phyloP scores from a whole-genome alignment of 2,329 filamentous ascomycete genomes.

The Claviceps purpurea region DNA sequence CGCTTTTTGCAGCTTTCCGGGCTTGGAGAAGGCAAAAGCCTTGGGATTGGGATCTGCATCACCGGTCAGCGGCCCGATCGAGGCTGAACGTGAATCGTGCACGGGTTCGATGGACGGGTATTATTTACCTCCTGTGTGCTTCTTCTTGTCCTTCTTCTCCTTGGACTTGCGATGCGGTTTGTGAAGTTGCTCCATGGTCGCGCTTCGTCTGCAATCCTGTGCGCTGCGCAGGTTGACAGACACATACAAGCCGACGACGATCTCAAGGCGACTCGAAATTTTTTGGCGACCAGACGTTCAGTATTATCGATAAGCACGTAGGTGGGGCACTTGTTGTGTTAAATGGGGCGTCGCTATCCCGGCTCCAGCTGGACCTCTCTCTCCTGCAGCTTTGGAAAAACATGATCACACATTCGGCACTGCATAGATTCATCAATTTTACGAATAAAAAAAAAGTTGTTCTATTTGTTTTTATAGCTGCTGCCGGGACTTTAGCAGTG shows the following conservation, averaged over 20 bases:
- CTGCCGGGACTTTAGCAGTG: no score
- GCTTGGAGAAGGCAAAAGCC: conserved; percentile 74
- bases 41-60: conserved; percentile 64
- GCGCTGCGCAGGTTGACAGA: not conserved
- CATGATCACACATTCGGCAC: no score
- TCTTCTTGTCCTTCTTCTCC: conserved; percentile 91
- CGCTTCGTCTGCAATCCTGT: conserved; percentile 2
- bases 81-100: no score
- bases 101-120: no score
- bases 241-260: not conserved
- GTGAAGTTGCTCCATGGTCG: conserved; percentile 64
- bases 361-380: no score
- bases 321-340: not conserved
- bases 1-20: conserved; percentile 65
- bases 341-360: not conserved
- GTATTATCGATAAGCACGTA: conserved; percentile 2
- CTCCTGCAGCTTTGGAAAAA: not conserved
- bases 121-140: conserved; percentile 40
- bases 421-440: no score
- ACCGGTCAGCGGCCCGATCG: conserved; percentile 2
- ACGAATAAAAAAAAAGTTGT: no score
- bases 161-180: conserved; percentile 77
- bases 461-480: no score
- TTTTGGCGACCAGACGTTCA: not conserved
- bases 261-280: not conserved